Evolutionary conservation across 352 stramenopile species (phyloP), one percentile per base, ranked within the genome.

Genomic region (Detonula confervacea): DNA sequence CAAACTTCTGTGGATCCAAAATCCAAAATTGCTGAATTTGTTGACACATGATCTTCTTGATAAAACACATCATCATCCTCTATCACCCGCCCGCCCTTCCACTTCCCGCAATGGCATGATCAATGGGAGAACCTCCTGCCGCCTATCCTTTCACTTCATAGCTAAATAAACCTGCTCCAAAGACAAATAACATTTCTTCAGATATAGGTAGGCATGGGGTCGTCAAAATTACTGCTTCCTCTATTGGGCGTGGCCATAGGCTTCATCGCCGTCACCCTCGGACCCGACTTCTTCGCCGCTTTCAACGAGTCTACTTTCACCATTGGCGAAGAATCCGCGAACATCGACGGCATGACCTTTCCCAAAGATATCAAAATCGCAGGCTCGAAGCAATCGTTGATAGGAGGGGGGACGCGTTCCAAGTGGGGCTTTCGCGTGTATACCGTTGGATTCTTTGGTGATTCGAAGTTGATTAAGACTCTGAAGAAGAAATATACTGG

Each of bases 381-480:
- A 44, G 66, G 66, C 57, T 65, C 68, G 16, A 39, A 52, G 27
- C 68, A 77, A 77, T 46, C 27, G 8, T 77, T 77, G 30, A 65
- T 77, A 16, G 68, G 68, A 5, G 68, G 68, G 14, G 68, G 68
- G n/a, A 51, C 61, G 22, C 47, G 68, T 20, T 54, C 42, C 33
- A 77, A 77, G 51, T 77, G 68, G 68, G 46, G 57, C 20, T 52
- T 77, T 22, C 66, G 67, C 14, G 68, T 77, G 4, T 77, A 77
- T 30, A 47, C 49, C 5, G 57, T 77, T 39, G 68, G 68, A 16
- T 65, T 77, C 20, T 77, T 71, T n/a, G 29, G 46, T n/a, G 57
- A 77, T 29, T 14, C 16, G 6, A 77, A 77, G 33, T 25, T 64
- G 5, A 57, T 65, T 20, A 71, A 68, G 47, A 52, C 44, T 12